phyloP scores from a whole-genome alignment of 2,329 filamentous ascomycete genomes.

The Exophiala oligosperma region DNA sequence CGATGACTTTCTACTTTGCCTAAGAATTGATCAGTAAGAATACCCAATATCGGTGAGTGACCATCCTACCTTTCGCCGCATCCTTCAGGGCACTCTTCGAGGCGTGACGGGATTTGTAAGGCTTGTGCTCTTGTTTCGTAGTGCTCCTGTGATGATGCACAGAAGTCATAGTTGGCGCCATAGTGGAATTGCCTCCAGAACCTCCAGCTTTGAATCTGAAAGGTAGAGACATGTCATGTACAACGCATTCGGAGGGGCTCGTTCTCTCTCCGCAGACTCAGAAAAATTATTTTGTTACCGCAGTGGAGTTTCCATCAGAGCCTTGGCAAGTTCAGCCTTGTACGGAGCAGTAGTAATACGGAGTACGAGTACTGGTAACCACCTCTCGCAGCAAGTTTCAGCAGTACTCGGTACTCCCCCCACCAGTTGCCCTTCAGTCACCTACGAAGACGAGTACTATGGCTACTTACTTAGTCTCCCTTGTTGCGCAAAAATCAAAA shows the following conservation, averaged over 20 bases:
- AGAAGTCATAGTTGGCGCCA: constrained; percentile 67
- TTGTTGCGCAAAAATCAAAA: too few relatives aligned
- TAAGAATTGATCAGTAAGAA: constrained; percentile 39
- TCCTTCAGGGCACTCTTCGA: constrained; percentile 87
- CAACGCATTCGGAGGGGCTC: not conserved
- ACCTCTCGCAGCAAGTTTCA: too few relatives aligned
- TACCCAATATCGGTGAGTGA: not conserved
- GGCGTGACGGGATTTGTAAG: constrained; percentile 88
- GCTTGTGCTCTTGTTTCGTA: constrained; percentile 83
- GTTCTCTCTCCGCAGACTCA: not conserved
- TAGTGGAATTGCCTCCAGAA: constrained; percentile 60
- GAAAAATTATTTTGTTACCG: not conserved
- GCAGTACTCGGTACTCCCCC: too few relatives aligned
- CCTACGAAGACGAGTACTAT: too few relatives aligned
- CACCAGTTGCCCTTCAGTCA: too few relatives aligned
- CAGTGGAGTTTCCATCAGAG: not conserved
- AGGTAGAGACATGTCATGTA: constrained; percentile 58
- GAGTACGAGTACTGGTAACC: too few relatives aligned
- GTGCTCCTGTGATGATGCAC: constrained; percentile 88
- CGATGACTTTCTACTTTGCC: constrained; percentile 70
- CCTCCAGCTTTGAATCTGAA: constrained; percentile 85
- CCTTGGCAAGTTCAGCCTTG: not conserved
- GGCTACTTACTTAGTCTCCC: too few relatives aligned
- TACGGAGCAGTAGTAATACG: too few relatives aligned
- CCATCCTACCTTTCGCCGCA: constrained; percentile 70